Percentiles rank a stretch among this genome's conserved stretches.
These are phyloP conservation scores for Recurvomyces mirabilis DNA, from an alignment of 495 filamentous ascomycete species.

Conservation along the genomic window DNA sequence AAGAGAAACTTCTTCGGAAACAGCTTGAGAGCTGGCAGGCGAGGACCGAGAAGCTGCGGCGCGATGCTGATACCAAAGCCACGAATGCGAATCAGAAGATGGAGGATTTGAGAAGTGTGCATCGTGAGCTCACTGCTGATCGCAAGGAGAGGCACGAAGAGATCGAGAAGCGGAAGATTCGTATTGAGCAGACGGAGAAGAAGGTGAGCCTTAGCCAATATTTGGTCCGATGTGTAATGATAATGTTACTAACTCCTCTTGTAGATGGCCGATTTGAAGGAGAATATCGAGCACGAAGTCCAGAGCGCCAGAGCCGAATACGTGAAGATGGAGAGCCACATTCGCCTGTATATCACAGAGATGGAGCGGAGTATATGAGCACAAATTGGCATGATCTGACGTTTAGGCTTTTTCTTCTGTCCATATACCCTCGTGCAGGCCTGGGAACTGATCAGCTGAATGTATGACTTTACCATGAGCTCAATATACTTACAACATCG, in stretches of 20 bases:
- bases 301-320: slow-evolving; percentile 81
- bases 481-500: too few species aligned
- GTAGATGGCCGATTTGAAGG: slow-evolving; percentile 93
- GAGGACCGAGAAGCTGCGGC: slow-evolving; percentile 68
- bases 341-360: slow-evolving; percentile 93
- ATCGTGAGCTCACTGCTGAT: slow-evolving; percentile 74
- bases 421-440: too few species aligned
- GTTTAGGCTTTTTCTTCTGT: too few species aligned
- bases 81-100: slow-evolving; percentile 69
- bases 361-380: slow-evolving; percentile 83
- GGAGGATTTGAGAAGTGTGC: slow-evolving; percentile 75
- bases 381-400: too few species aligned
- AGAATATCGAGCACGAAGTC: slow-evolving; percentile 91
- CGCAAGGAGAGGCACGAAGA: slow-evolving; percentile 71
- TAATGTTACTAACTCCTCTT: slow-evolving; percentile 28
- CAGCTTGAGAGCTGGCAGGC: slow-evolving; percentile 76
- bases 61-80: slow-evolving; percentile 68
- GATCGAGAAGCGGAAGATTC: slow-evolving; percentile 78
- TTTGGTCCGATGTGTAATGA: background rate
- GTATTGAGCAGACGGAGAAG: slow-evolving; percentile 97
- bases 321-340: slow-evolving; percentile 90
- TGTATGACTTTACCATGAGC: too few species aligned
- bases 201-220: slow-evolving; percentile 54
- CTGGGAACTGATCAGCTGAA: too few species aligned
- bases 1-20: slow-evolving; percentile 68